Evolutionary conservation across 495 filamentous ascomycete species (phyloP).

Genomic region (Oleoguttula mirabilis): DNA sequence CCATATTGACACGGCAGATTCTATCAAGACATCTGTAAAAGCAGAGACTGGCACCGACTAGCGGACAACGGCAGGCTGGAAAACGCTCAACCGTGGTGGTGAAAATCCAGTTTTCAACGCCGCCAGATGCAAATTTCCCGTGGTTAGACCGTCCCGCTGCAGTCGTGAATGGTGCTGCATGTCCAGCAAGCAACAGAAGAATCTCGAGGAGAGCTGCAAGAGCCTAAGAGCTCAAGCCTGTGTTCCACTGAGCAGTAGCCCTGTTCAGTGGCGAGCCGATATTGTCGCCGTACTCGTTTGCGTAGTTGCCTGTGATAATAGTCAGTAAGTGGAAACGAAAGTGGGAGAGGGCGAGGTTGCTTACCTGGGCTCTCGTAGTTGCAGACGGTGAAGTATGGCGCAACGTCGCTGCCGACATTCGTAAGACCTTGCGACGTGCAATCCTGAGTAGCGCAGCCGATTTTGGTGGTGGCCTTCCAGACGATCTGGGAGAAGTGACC

Average conservation of each 20-base stretch:
- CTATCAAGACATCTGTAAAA: no score
- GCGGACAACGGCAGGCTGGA: no score
- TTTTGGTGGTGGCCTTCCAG: slow-evolving; percentile 57
- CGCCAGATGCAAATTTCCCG: slow-evolving; percentile 7
- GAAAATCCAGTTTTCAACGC: slow-evolving; percentile 2
- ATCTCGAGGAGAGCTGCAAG: no score
- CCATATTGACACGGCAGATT: no score
- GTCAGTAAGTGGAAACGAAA: slow-evolving; percentile 18
- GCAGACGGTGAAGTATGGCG: slow-evolving; percentile 66
- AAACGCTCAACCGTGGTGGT: no score
- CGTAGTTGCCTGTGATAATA: slow-evolving; percentile 46
- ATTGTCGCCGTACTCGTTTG: slow-evolving; percentile 51
- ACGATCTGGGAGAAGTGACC: slow-evolving; percentile 73
- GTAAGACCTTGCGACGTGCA: slow-evolving; percentile 37
- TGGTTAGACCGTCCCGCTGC: slow-evolving; percentile 3
- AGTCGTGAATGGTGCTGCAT: no score
- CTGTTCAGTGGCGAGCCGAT: slow-evolving; percentile 42
- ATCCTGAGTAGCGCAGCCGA: slow-evolving; percentile 60
- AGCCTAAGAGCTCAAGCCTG: no score
- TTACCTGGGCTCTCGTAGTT: slow-evolving; percentile 68
- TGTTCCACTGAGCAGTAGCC: slow-evolving; percentile 21
- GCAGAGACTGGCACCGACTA: no score
- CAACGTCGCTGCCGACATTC: slow-evolving; percentile 39
- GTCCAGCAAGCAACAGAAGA: no score
- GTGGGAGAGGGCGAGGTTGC: background rate